These are phyloP conservation scores for Aristolochia fimbriata DNA, from an alignment of 164 flowering plant genomes.

Conservation along the genomic window DNA sequence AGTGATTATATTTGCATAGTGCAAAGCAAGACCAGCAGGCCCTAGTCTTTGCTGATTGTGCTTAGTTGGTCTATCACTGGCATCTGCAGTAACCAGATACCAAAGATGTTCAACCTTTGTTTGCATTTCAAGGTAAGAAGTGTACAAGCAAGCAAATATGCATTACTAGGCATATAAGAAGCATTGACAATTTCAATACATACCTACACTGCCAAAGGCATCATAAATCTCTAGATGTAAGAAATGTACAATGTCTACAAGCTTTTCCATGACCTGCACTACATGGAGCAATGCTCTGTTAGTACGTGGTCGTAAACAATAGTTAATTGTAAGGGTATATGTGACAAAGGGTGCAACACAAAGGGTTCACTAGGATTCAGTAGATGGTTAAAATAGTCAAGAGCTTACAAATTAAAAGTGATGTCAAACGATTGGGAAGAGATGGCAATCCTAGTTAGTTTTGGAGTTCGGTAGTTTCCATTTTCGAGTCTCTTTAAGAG, in stretches of 20 bases:
- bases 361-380: no score
- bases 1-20: conserved; percentile 79
- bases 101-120: no score
- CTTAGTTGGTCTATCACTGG: conserved; percentile 35
- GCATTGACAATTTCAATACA: conserved; percentile 7
- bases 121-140: no score
- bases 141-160: background rate
- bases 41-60: conserved; percentile 46
- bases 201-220: conserved; percentile 74
- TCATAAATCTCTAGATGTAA: conserved; percentile 73
- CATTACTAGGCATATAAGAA: background rate
- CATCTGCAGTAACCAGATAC: background rate
- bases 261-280: conserved; percentile 87
- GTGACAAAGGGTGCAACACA: no score
- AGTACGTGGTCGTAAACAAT: no score
- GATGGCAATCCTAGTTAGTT: no score
- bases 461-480: no score
- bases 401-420: no score
- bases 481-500: no score
- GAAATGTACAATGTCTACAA: conserved; percentile 82
- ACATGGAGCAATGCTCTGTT: background rate
- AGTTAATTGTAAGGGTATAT: no score
- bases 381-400: no score
- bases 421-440: no score
- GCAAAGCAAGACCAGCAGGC: conserved; percentile 86